Conservation (phyloP, 495 filamentous ascomycete genomes). For the Lepraria neglecta region DNA sequence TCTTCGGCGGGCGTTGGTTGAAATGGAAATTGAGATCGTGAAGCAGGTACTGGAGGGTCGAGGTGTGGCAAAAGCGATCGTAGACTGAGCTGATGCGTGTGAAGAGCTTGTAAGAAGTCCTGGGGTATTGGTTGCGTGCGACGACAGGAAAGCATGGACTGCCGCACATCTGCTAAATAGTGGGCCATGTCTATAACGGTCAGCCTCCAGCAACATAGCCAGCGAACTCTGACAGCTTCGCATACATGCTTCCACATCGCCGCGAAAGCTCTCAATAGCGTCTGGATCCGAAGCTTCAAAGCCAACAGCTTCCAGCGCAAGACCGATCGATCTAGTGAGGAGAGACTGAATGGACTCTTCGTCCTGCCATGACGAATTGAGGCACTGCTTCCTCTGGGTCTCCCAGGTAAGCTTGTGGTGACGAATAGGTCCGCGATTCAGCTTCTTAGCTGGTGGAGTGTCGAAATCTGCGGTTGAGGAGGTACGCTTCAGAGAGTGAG, state of each 20-base stretch:
- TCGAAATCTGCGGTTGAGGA: slow-evolving; percentile 32
- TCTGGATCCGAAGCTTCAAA: slow-evolving; percentile 52
- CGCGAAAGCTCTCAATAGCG: slow-evolving; percentile 54
- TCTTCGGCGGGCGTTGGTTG: slow-evolving; percentile 45
- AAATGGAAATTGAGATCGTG: slow-evolving; percentile 36
- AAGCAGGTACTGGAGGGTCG: slow-evolving; percentile 34
- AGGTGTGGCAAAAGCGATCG: slow-evolving; percentile 38
- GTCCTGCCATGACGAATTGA: slow-evolving; percentile 40
- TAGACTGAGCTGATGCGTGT: slow-evolving; percentile 34
- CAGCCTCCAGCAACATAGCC: slow-evolving; percentile 4
- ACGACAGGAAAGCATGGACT: slow-evolving; percentile 56
- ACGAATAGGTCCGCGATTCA: slow-evolving; percentile 43
- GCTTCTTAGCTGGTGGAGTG: slow-evolving; percentile 35
- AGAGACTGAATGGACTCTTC: slow-evolving; percentile 44
- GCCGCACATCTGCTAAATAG: slow-evolving; percentile 49
- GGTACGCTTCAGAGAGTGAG: slow-evolving; percentile 40
- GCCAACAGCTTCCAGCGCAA: slow-evolving; percentile 48
- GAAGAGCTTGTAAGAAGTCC: slow-evolving; percentile 63
- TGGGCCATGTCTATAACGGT: slow-evolving; percentile 48
- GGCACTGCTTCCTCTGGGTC: slow-evolving; percentile 28
- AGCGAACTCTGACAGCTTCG: neutral
- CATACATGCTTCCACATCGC: slow-evolving; percentile 58
- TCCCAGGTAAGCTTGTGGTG: slow-evolving; percentile 39
- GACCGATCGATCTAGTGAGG: slow-evolving; percentile 51
- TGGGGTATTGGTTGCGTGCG: slow-evolving; percentile 57